These are phyloP conservation scores for Colletotrichum sp. DNA, from an alignment of 2,329 filamentous ascomycete genomes.

Conservation along the genomic window DNA sequence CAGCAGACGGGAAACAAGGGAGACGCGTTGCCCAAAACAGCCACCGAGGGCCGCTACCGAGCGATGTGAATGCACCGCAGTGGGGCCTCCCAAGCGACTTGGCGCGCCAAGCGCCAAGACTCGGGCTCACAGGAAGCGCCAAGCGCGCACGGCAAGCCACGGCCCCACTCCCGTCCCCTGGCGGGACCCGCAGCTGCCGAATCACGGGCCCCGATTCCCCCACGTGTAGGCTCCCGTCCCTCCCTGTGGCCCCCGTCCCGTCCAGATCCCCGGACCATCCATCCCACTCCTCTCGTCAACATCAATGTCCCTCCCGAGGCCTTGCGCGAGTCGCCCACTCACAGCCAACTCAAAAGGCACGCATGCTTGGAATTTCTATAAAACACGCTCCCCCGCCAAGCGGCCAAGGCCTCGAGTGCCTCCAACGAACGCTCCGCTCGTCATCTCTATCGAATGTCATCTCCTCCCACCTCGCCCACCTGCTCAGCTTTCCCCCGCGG, in stretches of 20 bases:
- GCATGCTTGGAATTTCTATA: constrained; percentile 5
- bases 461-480: background rate
- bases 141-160: background rate
- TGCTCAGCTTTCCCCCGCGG: background rate
- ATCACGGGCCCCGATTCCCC: constrained; percentile 8
- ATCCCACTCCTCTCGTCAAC: background rate
- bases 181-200: background rate
- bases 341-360: background rate
- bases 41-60: background rate
- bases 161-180: constrained; percentile 2
- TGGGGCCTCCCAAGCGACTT: background rate
- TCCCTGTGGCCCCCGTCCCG: background rate
- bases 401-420: constrained; percentile 1
- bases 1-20: background rate
- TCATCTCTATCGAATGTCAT: constrained; percentile 9
- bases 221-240: constrained; percentile 12
- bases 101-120: constrained; percentile 15
- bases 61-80: background rate
- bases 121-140: background rate
- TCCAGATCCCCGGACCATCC: background rate
- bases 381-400: constrained; percentile 13
- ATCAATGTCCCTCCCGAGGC: background rate
- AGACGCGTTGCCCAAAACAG: background rate
- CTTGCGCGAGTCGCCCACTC: background rate
- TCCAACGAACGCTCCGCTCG: background rate